Conservation (phyloP, 768 basidiomycete species). For the Trametes cubensis region DNA sequence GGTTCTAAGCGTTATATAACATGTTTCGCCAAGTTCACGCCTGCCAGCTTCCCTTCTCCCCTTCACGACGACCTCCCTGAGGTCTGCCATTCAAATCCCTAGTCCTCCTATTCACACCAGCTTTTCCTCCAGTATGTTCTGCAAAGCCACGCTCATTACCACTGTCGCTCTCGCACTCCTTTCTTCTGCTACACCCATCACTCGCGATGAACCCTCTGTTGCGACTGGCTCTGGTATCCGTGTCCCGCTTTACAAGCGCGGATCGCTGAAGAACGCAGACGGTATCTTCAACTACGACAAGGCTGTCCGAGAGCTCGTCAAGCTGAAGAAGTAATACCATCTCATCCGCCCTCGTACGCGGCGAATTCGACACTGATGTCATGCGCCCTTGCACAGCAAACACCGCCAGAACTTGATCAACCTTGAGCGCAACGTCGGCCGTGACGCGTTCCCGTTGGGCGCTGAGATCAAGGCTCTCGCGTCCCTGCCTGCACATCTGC, state of each 20-base stretch:
- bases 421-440: conserved; percentile 21
- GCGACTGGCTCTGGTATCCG: conserved; percentile 18
- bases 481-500: conserved; percentile 16
- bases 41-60: background rate
- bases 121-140: conserved; percentile 23
- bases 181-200: conserved; percentile 22
- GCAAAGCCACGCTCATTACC: conserved; percentile 23
- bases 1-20: background rate
- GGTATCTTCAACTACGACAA: conserved; percentile 26
- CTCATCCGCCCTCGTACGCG: background rate
- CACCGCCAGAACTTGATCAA: conserved; percentile 29
- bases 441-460: conserved; percentile 24
- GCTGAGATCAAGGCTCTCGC: conserved; percentile 34
- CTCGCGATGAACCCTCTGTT: background rate
- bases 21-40: background rate
- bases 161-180: conserved; percentile 27
- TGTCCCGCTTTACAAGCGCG: conserved; percentile 25
- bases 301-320: conserved; percentile 17
- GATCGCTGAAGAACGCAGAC: conserved; percentile 23
- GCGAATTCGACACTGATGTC: background rate
- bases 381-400: conserved; percentile 21
- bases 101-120: background rate
- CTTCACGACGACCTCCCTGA: background rate
- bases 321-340: conserved; percentile 25
- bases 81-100: background rate